phyloP scores from a whole-genome alignment of 1,284 basidiomycete species.

The Heliocybe sulcata region DNA sequence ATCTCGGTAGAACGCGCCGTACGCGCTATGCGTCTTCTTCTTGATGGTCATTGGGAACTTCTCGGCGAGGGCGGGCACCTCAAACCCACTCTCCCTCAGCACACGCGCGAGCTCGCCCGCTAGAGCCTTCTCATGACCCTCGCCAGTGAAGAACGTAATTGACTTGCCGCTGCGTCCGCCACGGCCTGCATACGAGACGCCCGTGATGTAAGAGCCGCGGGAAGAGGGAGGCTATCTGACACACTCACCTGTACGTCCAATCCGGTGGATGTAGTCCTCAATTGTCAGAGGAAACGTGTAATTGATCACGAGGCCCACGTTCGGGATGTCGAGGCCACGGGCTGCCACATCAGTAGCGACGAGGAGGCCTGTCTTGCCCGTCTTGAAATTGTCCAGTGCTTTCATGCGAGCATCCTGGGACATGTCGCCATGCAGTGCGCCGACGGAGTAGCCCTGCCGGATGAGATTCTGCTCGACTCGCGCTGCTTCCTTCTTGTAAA shows the following conservation, averaged over 20 bases:
- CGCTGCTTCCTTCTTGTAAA: constrained; percentile 97
- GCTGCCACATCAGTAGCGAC: constrained; percentile 99
- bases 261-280: constrained; percentile 96
- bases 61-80: constrained; percentile 71
- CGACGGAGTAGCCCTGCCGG: constrained; percentile 80
- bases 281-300: constrained; percentile 97
- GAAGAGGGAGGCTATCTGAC: neutral
- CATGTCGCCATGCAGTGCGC: constrained; percentile 90
- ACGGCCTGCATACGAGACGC: constrained; percentile 49
- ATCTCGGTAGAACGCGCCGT: constrained; percentile 82
- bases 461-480: constrained; percentile 81
- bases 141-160: constrained; percentile 95
- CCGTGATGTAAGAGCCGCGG: neutral
- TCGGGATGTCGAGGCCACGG: constrained; percentile 94
- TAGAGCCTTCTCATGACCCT: constrained; percentile 77
- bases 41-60: constrained; percentile 97
- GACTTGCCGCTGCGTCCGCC: constrained; percentile 89
- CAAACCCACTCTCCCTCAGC: constrained; percentile 82
- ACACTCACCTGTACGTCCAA: constrained; percentile 82
- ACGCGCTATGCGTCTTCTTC: constrained; percentile 85
- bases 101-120: constrained; percentile 94
- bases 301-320: constrained; percentile 89
- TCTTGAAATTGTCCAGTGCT: constrained; percentile 87
- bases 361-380: constrained; percentile 75
- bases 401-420: constrained; percentile 83